Base-by-base conservation (phyloP, 1,139 yeast genomes). In the Pichia cactophila region DNA sequence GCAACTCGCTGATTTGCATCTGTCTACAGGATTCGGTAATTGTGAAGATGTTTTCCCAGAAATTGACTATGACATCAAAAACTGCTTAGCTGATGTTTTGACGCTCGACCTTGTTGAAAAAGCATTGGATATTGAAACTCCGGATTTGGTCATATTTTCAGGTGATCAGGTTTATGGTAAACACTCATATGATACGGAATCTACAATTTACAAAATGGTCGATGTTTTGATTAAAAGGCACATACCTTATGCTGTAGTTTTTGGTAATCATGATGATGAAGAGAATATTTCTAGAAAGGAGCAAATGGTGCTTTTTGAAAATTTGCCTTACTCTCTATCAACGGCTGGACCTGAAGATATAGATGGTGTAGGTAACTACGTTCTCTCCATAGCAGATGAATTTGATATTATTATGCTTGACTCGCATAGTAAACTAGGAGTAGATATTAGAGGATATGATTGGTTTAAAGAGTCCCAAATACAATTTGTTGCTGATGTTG, bases 261-360 rank as follows among this genome's bases (percentile, higher is more conserved):
- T 86, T 67, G 95, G 96, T 1, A 86, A 85, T 58, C 94, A 86
- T 62, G 92, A 86, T 60, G 90, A 85, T 59, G 95, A 88, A 64
- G 90, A 94, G 1, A 75, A 83, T 3, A 59, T 86, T 54, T 55
- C 71, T n/a, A 73, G 95, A 45, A 62, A 68, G 48, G 79, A 81
- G 56, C 62, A 87, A 39, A 84, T 88, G 80, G 61, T 72, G 2
- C 59, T 84, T 6, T 73, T 79, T 4, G 58, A 72, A 5, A 62
- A 68, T 1, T 67, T 89, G 47, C 97, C 97, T 0, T 85, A 75
- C 61, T 84, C 88, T 1, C 55, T 83, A 26, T 74, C 88, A 0
- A 64, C 67, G 29, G 57, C 73, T 3, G 94, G 95, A 0, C 89
- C 92, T 0, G 74, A 66, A 2, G 78, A 75, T 33, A 72, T 83